Evolutionary conservation across 495 filamentous ascomycete species (phyloP).

Genomic region (Penicillium salamii): DNA sequence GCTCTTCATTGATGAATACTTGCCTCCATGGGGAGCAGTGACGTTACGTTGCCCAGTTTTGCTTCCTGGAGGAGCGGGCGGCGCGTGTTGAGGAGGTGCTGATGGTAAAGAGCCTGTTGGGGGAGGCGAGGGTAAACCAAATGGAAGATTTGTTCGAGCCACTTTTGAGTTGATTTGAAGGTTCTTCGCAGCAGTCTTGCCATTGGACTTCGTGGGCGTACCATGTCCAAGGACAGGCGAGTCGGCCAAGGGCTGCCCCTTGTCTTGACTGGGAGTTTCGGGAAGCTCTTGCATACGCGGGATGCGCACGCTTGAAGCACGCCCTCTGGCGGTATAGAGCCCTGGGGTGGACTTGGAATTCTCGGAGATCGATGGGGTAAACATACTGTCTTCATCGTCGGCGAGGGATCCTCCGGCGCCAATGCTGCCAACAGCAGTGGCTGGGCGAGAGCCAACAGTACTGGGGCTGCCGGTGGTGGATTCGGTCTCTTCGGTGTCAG

Average conservation of each 20-base stretch:
- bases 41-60: constrained; percentile 15
- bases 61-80: constrained; percentile 10
- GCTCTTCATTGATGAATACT: constrained; percentile 1
- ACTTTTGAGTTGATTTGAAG: constrained; percentile 18
- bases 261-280: constrained; percentile 6
- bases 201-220: constrained; percentile 1
- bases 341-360: constrained; percentile 16
- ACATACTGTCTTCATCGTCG: constrained; percentile 10
- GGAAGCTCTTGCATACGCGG: constrained; percentile 17
- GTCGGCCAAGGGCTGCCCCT: constrained; percentile 16
- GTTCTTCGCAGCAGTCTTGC: constrained; percentile 11
- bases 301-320: constrained; percentile 16
- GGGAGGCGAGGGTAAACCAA: constrained; percentile 32
- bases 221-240: constrained; percentile 23
- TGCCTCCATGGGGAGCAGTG: constrained; percentile 10
- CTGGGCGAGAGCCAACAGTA: constrained; percentile 6
- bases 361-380: constrained; percentile 9
- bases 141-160: constrained; percentile 22
- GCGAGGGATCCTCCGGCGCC: constrained; percentile 7
- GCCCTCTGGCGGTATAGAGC: constrained; percentile 9
- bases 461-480: constrained; percentile 1
- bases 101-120: constrained; percentile 28
- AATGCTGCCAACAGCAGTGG: constrained; percentile 11
- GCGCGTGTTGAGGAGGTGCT: constrained; percentile 20
- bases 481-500: constrained; percentile 4